Base-by-base conservation (phyloP, 1,284 basidiomycete species). In the Ustilago xerochloae region DNA sequence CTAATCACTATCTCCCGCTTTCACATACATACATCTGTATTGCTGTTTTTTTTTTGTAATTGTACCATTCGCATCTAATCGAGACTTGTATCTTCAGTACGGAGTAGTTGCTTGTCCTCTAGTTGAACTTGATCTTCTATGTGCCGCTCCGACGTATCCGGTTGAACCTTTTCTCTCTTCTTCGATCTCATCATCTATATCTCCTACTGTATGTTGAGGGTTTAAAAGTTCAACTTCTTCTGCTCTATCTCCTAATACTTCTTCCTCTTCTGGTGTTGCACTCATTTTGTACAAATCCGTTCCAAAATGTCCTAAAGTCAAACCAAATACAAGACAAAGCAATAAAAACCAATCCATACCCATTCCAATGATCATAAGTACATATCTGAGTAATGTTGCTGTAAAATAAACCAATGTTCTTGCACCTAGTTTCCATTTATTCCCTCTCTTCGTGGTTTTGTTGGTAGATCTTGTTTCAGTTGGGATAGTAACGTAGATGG, bases 341-440 rank as follows among this genome's bases (percentile, higher is more conserved):
- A 74, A 28, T n/a, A 74, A 16, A 28, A 63, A 32, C 71, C 71
- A 74, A 41, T 74, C 71, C 71, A 74, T 74, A 5, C 71, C 65
- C 71, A 74, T 74, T 0, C 39, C 55, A 1, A 74, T 43, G 29
- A 74, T 68, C 71, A 74, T 74, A n/a, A 74, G 48, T 6, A 74
- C 30, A 41, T 68, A 74, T 5, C 71, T 32, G 3, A 62, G 3
- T 33, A 62, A n/a, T 1, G 71, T 64, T 6, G 54, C 64, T 15
- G 8, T 24, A 18, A 64, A 67, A 15, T 38, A 64, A 20, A 61
- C 67, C 13, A 18, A 16, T 8, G 32, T 63, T 16, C 61, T 38
- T 5, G n/a, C 4, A 47, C 5, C n/a, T 62, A n/a, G 38, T 4
- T 41, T 1, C 0, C 10, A 26, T 32, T 47, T 9, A 9, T 16